phyloP scores from a whole-genome alignment of 768 basidiomycete genomes.

The Boletus vinaceobasis region DNA sequence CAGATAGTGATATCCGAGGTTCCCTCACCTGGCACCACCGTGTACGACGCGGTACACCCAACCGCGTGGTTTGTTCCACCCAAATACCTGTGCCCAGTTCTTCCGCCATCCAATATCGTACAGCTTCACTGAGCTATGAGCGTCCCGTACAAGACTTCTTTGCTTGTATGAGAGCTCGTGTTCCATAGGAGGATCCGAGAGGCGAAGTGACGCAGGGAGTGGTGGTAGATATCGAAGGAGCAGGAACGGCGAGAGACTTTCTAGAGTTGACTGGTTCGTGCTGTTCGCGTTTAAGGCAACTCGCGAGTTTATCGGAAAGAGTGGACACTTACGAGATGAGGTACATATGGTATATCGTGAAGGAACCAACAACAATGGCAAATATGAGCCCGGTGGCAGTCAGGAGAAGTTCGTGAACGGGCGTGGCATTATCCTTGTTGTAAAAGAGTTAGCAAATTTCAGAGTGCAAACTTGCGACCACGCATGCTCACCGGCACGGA shows the following conservation, averaged over 20 bases:
- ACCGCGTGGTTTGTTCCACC: constrained; percentile 49
- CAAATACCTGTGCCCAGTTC: constrained; percentile 70
- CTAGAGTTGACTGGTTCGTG: constrained; percentile 84
- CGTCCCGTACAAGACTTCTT: constrained; percentile 59
- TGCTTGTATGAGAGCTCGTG: constrained; percentile 66
- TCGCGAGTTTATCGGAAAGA: neutral
- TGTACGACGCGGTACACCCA: constrained; percentile 52
- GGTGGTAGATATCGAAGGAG: constrained; percentile 69
- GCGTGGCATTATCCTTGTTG: constrained; percentile 56
- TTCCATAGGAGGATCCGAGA: constrained; percentile 71
- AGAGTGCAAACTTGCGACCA: neutral
- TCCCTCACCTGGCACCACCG: constrained; percentile 64
- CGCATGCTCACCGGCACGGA: constrained; percentile 47
- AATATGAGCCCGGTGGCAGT: constrained; percentile 58
- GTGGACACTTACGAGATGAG: constrained; percentile 57
- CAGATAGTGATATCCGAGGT: neutral
- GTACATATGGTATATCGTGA: constrained; percentile 73
- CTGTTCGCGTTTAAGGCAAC: constrained; percentile 32
- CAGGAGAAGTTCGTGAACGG: constrained; percentile 68
- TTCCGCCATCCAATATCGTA: constrained; percentile 73
- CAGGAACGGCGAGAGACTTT: constrained; percentile 71
- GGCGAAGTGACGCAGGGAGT: constrained; percentile 43
- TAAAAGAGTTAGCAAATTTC: constrained; percentile 1
- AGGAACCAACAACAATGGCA: constrained; percentile 67
- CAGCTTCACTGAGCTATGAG: constrained; percentile 55